phyloP scores from a whole-genome alignment of 2,329 filamentous ascomycete genomes.

The Colletotrichum agaves region DNA sequence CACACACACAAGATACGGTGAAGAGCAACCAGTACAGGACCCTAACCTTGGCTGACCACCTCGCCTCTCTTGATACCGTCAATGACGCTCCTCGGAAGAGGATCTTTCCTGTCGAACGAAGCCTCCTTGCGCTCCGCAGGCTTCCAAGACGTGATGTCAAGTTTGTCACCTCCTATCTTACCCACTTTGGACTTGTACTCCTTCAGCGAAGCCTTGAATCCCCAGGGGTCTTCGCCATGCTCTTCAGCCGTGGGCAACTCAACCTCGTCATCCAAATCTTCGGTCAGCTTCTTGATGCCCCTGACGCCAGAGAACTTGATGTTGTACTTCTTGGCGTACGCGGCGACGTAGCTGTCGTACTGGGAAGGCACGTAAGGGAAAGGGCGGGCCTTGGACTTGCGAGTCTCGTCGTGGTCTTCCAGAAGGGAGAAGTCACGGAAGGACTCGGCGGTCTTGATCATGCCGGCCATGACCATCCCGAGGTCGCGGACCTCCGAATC shows the following conservation, averaged over 20 bases:
- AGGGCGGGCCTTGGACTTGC: conserved; percentile 38
- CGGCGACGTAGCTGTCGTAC: conserved; percentile 47
- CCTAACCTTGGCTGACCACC: conserved; percentile 40
- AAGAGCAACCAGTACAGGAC: background rate
- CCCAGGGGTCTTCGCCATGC: conserved; percentile 43
- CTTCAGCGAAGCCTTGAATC: conserved; percentile 40
- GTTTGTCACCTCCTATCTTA: conserved; percentile 50
- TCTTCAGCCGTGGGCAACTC: conserved; percentile 40
- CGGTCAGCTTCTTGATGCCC: conserved; percentile 42
- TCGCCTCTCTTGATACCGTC: conserved; percentile 51
- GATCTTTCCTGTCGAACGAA: conserved; percentile 49
- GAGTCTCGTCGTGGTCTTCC: conserved; percentile 17
- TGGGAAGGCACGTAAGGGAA: conserved; percentile 38
- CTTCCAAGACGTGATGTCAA: conserved; percentile 51
- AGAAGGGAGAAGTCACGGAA: conserved; percentile 39
- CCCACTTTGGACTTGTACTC: conserved; percentile 38
- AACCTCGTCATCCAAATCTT: conserved; percentile 36
- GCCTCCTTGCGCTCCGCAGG: conserved; percentile 46
- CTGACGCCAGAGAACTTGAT: conserved; percentile 44
- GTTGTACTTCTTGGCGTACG: conserved; percentile 48
- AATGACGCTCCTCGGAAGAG: conserved; percentile 46
- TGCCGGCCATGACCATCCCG: conserved; percentile 51
- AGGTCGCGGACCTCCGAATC: conserved; percentile 51
- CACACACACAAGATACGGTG: background rate
- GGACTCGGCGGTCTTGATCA: conserved; percentile 40